phyloP scores from a whole-genome alignment of 805 yeast species.

The Wickerhamiella siamensis region DNA sequence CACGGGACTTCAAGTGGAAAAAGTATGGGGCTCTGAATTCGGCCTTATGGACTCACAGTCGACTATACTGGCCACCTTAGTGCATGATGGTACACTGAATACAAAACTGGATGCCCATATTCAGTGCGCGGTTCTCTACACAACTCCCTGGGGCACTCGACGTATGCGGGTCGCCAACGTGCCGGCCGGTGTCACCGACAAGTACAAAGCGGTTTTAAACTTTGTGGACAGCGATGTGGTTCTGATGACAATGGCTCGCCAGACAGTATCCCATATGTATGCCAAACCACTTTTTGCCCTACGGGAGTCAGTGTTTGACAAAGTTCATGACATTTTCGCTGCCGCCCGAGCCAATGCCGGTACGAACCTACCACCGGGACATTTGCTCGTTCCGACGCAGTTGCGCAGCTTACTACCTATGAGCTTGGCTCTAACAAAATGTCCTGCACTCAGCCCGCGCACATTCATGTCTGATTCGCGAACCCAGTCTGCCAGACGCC shows the following conservation, averaged over 20 bases:
- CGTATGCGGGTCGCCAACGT: conserved; percentile 78
- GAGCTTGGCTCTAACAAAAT: conserved; percentile 54
- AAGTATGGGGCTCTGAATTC: conserved; percentile 51
- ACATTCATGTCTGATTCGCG: conserved; percentile 45
- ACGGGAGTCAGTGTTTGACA: conserved; percentile 38
- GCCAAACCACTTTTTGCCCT: conserved; percentile 29
- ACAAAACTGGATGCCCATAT: conserved; percentile 66
- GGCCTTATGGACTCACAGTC: conserved; percentile 52
- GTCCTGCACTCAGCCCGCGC: conserved; percentile 42
- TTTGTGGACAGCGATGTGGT: conserved; percentile 67
- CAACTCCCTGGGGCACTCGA: conserved; percentile 60
- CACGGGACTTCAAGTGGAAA: conserved; percentile 65
- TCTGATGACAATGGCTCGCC: conserved; percentile 38
- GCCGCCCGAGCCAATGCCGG: conserved; percentile 39
- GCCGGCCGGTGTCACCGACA: conserved; percentile 66
- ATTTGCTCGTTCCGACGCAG: conserved; percentile 69
- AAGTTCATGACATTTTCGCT: conserved; percentile 41
- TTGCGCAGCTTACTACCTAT: conserved; percentile 56
- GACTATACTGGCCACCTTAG: conserved; percentile 54
- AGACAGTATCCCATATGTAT: conserved; percentile 30
- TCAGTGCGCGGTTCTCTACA: conserved; percentile 80
- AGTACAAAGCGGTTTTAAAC: conserved; percentile 57
- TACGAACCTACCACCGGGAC: conserved; percentile 33
- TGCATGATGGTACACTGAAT: conserved; percentile 61
- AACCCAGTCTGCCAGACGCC: conserved; percentile 36